A percentile compares a stretch with the other conserved stretches of the same genome.
phyloP scores from a whole-genome alignment of 2,329 filamentous ascomycete species.

The Colletotrichum tofieldiae region DNA sequence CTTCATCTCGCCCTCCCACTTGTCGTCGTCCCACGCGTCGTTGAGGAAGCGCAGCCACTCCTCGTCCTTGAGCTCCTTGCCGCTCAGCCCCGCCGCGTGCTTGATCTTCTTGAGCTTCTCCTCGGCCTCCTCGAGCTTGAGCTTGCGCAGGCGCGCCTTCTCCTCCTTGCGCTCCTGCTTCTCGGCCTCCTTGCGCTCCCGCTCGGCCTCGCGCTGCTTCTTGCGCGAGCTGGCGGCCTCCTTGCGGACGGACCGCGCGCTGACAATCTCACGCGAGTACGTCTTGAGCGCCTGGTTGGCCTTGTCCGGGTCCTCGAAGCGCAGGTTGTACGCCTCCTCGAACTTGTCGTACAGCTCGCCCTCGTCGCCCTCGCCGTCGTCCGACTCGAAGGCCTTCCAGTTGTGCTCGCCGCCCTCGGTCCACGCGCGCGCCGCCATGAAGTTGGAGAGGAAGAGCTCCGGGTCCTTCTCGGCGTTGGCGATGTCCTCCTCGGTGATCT shows the following conservation, averaged over 20 bases:
- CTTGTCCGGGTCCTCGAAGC: constrained; percentile 92
- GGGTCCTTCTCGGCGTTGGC: constrained; percentile 88
- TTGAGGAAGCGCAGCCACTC: constrained; percentile 91
- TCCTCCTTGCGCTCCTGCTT: constrained; percentile 84
- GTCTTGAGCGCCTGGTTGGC: constrained; percentile 90
- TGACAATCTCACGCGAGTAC: constrained; percentile 89
- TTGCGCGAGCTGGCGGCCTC: constrained; percentile 85
- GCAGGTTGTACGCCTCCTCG: constrained; percentile 94
- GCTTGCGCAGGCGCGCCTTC: constrained; percentile 84
- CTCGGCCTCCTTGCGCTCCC: constrained; percentile 83
- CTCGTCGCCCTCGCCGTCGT: constrained; percentile 83
- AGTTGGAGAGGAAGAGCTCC: constrained; percentile 94
- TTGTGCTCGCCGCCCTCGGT: constrained; percentile 74
- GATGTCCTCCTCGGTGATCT: constrained; percentile 74
- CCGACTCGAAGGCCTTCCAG: constrained; percentile 90
- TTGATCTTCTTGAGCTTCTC: constrained; percentile 90
- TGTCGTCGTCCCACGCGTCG: constrained; percentile 88
- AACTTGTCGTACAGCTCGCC: constrained; percentile 81
- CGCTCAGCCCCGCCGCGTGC: constrained; percentile 85
- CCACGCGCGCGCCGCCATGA: constrained; percentile 94
- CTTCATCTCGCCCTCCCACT: constrained; percentile 93
- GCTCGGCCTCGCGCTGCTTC: constrained; percentile 84
- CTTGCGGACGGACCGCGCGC: constrained; percentile 86
- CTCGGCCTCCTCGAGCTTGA: constrained; percentile 93
- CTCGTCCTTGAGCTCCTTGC: constrained; percentile 77